Conservation (phyloP, 495 filamentous ascomycete species). For the Cryomyces minteri region DNA sequence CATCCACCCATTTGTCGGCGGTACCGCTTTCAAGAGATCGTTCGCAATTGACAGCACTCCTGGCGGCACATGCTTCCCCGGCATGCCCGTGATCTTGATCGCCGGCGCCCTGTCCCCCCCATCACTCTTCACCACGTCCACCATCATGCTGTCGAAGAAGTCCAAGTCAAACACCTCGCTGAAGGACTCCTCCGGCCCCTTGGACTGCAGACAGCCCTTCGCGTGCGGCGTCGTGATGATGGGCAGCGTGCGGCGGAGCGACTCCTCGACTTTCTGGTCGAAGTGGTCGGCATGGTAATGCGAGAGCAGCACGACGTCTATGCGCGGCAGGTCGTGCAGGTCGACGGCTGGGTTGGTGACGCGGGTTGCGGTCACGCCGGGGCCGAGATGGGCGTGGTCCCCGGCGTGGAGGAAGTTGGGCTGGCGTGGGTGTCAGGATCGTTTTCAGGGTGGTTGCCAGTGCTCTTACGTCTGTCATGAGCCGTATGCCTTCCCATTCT, state of each 20-base stretch:
- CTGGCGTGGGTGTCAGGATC: slow-evolving; percentile 5
- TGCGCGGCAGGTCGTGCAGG: slow-evolving; percentile 37
- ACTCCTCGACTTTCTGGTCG: slow-evolving; percentile 39
- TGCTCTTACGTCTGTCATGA: slow-evolving; percentile 38
- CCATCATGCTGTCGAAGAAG: slow-evolving; percentile 32
- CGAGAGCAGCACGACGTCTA: slow-evolving; percentile 42
- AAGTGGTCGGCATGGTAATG: slow-evolving; percentile 55
- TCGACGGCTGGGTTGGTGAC: slow-evolving; percentile 41
- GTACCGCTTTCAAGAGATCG: slow-evolving; percentile 37
- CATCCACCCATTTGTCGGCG: slow-evolving; percentile 58
- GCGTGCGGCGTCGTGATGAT: slow-evolving; percentile 53
- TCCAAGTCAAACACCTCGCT: slow-evolving; percentile 32
- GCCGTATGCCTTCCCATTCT: slow-evolving; percentile 40
- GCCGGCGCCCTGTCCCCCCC: slow-evolving; percentile 15
- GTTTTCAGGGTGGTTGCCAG: background rate
- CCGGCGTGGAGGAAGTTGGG: slow-evolving; percentile 54
- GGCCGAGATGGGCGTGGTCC: slow-evolving; percentile 49
- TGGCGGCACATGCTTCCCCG: slow-evolving; percentile 49
- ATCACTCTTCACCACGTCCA: slow-evolving; percentile 25
- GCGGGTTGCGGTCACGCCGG: slow-evolving; percentile 31
- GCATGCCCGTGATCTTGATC: slow-evolving; percentile 46
- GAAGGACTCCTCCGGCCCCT: slow-evolving; percentile 29
- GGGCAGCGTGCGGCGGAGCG: slow-evolving; percentile 34
- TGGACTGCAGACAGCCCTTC: slow-evolving; percentile 25
- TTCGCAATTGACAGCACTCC: slow-evolving; percentile 30